phyloP scores from a whole-genome alignment of 495 filamentous ascomycete species.

The Lasiosphaeria miniovina region DNA sequence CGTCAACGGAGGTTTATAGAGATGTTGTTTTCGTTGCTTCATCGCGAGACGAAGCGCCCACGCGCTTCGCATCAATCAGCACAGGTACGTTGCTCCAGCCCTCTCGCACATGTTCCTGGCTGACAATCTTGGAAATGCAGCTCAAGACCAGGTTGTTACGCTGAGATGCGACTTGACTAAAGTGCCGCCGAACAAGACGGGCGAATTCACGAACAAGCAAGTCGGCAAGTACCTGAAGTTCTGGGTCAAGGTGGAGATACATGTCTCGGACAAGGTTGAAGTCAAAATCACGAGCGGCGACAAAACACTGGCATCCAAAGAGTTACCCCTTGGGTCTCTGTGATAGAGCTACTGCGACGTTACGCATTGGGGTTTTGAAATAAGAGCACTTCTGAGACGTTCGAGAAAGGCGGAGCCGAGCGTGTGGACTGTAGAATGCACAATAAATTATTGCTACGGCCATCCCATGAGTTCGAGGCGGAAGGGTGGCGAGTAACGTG shows the following conservation, averaged over 20 bases:
- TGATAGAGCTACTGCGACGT: neutral
- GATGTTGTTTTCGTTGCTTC: conserved; percentile 27
- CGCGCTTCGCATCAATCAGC: conserved; percentile 10
- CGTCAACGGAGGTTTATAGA: conserved; percentile 9
- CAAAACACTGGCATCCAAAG: conserved; percentile 7
- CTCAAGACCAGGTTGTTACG: conserved; percentile 8
- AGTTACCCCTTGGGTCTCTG: conserved; percentile 9
- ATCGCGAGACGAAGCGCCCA: conserved; percentile 15
- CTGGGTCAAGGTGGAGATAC: conserved; percentile 21
- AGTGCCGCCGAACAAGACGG: conserved; percentile 11
- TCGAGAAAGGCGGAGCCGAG: neutral
- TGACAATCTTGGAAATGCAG: conserved; percentile 10
- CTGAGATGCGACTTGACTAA: conserved; percentile 25
- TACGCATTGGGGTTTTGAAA: neutral
- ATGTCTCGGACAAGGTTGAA: conserved; percentile 16
- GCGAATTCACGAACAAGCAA: conserved; percentile 8
- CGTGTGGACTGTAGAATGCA: neutral
- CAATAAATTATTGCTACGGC: neutral
- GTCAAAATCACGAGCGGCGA: conserved; percentile 24
- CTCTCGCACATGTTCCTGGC: neutral
- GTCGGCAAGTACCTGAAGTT: conserved; percentile 21
- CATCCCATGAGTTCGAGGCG: no score
- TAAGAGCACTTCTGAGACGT: neutral
- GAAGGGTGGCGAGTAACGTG: no score
- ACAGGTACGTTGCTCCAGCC: conserved; percentile 9